Evolutionary conservation across 371 early-diverging fungal species (phyloP).

Genomic region (Actinomortierella wolfii): DNA sequence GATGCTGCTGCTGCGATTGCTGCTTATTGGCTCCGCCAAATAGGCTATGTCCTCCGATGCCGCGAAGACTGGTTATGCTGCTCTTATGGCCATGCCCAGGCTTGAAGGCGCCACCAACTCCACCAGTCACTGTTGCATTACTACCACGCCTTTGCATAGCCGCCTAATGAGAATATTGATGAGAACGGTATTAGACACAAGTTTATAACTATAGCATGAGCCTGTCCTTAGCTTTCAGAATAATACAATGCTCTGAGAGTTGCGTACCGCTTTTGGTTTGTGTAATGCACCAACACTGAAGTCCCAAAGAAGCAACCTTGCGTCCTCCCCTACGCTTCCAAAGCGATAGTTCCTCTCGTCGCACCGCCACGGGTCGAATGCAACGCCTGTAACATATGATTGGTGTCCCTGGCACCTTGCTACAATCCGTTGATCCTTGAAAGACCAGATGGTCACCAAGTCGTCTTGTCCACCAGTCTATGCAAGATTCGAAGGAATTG

Average conservation of each 20-base stretch:
- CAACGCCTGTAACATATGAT: slow-evolving; percentile 81
- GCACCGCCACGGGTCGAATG: slow-evolving; percentile 91
- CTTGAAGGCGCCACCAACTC: slow-evolving; percentile 18
- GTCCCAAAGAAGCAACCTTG: slow-evolving; percentile 88
- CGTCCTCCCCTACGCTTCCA: slow-evolving; percentile 92
- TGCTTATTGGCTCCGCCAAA: slow-evolving; percentile 28
- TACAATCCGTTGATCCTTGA: slow-evolving; percentile 72
- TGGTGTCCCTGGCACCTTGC: slow-evolving; percentile 94
- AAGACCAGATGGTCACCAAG: slow-evolving; percentile 90
- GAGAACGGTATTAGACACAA: neutral
- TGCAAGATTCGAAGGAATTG: neutral
- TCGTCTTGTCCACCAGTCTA: slow-evolving; percentile 96
- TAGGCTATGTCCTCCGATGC: slow-evolving; percentile 31
- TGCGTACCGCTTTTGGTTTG: slow-evolving; percentile 71
- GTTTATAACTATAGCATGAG: neutral
- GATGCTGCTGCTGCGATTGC: neutral
- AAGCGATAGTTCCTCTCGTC: slow-evolving; percentile 86
- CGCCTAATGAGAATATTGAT: slow-evolving; percentile 5
- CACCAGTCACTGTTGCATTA: slow-evolving; percentile 24
- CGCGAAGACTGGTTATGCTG: slow-evolving; percentile 33
- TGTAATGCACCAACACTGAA: slow-evolving; percentile 82
- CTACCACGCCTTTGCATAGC: slow-evolving; percentile 27
- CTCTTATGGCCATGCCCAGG: slow-evolving; percentile 36
- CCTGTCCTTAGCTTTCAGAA: neutral
- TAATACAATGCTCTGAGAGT: slow-evolving; percentile 4